Evolutionary conservation across 768 basidiomycete genomes (phyloP).

Genomic region (Clitopilus hobsonii): DNA sequence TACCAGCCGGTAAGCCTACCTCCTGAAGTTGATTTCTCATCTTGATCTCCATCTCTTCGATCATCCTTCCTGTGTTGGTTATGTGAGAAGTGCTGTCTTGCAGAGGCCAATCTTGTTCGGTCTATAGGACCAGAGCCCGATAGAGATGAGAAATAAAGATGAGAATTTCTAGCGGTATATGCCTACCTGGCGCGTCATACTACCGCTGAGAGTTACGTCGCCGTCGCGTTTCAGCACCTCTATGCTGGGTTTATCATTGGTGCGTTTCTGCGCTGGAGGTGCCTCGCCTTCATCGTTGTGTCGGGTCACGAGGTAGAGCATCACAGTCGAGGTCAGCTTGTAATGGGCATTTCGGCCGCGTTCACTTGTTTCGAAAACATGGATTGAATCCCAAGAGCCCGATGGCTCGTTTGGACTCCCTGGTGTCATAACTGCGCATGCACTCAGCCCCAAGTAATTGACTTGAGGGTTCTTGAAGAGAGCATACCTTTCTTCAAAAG

Average conservation of each 20-base stretch:
- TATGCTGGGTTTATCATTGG: constrained; percentile 30
- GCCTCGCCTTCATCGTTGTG: constrained; percentile 30
- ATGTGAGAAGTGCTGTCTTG: constrained; percentile 83
- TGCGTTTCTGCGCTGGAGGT: constrained; percentile 12
- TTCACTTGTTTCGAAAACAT: constrained; percentile 94
- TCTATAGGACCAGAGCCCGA: too few relatives aligned
- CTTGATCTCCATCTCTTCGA: constrained; percentile 99
- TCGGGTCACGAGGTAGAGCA: constrained; percentile 82
- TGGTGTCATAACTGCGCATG: constrained; percentile 54
- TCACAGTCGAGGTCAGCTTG: constrained; percentile 95
- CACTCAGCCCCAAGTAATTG: background rate
- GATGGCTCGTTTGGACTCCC: constrained; percentile 55
- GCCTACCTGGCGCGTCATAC: constrained; percentile 93
- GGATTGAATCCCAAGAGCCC: constrained; percentile 97
- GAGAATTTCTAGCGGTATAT: background rate
- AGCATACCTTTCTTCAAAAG: constrained; percentile 73
- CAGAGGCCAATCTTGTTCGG: constrained; percentile 82
- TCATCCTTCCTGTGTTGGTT: constrained; percentile 88
- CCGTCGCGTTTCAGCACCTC: constrained; percentile 61
- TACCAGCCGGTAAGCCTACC: constrained; percentile 33
- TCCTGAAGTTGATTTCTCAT: constrained; percentile 94
- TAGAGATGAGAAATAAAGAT: background rate
- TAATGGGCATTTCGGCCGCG: constrained; percentile 92
- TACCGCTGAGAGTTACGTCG: constrained; percentile 84
- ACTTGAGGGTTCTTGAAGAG: background rate